Percentiles rank a stretch among this genome's conserved stretches.
These are phyloP conservation scores for Aspergillus caelatus DNA, from an alignment of 2,329 filamentous ascomycete species.

Conservation along the genomic window DNA sequence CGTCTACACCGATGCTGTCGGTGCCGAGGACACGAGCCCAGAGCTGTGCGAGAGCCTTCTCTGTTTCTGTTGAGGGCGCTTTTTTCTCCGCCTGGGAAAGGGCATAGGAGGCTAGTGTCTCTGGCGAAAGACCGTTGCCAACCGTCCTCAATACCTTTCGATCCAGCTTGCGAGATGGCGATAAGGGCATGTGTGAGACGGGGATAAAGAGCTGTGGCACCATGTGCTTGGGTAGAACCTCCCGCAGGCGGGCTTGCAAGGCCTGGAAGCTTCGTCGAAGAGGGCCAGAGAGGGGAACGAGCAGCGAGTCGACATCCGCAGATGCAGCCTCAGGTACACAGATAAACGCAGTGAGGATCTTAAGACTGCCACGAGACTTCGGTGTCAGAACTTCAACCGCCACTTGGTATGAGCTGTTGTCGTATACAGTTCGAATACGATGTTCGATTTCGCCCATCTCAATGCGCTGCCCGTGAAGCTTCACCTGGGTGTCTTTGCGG, in stretches of 20 bases:
- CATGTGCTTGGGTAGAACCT: constrained; percentile 9
- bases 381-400: background rate
- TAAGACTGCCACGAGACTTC: background rate
- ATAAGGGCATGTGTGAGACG: constrained; percentile 5
- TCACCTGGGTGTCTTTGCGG: constrained; percentile 11
- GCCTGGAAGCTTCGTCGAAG: background rate
- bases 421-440: background rate
- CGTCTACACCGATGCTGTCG: background rate
- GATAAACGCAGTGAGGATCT: background rate
- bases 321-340: background rate
- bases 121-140: background rate
- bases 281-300: background rate
- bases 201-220: constrained; percentile 10
- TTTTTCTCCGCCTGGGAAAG: background rate
- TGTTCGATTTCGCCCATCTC: constrained; percentile 12
- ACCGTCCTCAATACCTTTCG: background rate
- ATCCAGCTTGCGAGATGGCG: constrained; percentile 10
- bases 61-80: background rate
- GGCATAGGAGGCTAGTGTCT: background rate
- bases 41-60: background rate
- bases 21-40: constrained; percentile 6
- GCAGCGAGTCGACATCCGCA: background rate
- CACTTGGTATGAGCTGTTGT: background rate
- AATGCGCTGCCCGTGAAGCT: constrained; percentile 12
- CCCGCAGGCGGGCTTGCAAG: background rate